A percentile compares a stretch with the other conserved stretches of the same genome.
Conservation (phyloP, 345 rosid species). For the Eucalyptus curtisii region DNA sequence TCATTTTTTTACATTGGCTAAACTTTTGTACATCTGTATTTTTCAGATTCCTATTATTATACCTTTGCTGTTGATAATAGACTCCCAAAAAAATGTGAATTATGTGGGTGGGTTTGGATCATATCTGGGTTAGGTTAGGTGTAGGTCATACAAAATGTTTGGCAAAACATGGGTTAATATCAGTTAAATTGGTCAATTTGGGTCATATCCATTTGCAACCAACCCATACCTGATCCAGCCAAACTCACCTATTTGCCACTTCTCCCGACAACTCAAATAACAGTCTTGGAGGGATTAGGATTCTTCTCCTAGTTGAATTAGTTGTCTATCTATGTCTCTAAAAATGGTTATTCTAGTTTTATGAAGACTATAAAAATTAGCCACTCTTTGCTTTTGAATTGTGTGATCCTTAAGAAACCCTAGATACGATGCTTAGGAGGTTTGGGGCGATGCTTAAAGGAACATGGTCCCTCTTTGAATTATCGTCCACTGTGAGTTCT, state of each 20-base stretch:
- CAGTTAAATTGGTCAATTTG: neutral
- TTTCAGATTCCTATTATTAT: neutral
- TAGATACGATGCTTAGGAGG: neutral
- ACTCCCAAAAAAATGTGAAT: neutral
- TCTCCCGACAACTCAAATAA: neutral
- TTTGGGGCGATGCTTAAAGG: neutral
- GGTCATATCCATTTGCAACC: neutral
- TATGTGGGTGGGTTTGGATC: neutral
- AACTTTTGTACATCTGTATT: neutral
- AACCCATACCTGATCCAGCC: neutral
- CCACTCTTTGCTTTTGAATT: neutral
- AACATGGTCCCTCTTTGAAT: neutral
- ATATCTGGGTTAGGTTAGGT: neutral
- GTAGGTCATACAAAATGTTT: neutral
- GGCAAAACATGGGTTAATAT: neutral
- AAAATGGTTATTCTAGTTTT: neutral
- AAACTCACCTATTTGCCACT: neutral
- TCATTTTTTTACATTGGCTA: neutral
- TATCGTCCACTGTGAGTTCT: neutral
- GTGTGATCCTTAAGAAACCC: neutral
- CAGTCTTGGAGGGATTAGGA: neutral
- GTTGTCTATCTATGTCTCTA: neutral
- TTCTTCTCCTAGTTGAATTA: neutral
- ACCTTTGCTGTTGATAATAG: neutral
- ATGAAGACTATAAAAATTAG: neutral